Base-by-base conservation (phyloP, 2,329 filamentous ascomycete species). In the Thelonectria discophora region DNA sequence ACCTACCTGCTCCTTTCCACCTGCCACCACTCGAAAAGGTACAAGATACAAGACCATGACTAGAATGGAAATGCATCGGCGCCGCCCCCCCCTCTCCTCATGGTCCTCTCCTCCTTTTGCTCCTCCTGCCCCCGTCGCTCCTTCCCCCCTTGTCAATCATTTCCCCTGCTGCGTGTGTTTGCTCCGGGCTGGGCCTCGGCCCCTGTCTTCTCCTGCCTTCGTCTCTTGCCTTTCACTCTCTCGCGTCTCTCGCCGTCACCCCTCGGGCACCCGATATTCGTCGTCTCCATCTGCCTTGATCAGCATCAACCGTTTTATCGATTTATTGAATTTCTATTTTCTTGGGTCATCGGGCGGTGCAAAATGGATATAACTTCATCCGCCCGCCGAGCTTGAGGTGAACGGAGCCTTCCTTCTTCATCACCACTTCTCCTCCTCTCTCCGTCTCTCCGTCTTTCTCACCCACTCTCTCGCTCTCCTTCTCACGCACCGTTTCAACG, bases 341-440 rank as follows among this genome's bases (percentile, higher is more conserved):
- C 27, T 30, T 30, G 8, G 27, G 20, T 48, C 52, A 37, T 45
- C 34, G 50, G 45, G 45, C 58, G 43, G 42, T 30, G 27, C 27
- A 46, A 21, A 59, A 54, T 65, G 59, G 52, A 61, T 70, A 70
- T 70, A 69, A 71, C 63, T 51, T 65, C 65, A 60, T 32, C 37
- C 49, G 53, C 59, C 63, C 30, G 18, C 34, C 52, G 42, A 55
- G 52, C 40, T 43, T 20, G 43, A 46, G 40, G 42, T 32, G 48
- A 45, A 43, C n/a, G 40, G 40, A 43, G n/a, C 40, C 18, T 43
- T 43, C 17, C 40, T 30, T 30, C 27, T 30, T 30, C 40, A 15
- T 5, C 40, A 17, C 40, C 10, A 24, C 21, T 24, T 9, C 13
- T 10, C n/a, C 17, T 15, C 9, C 40, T 5, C 10, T 6, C n/a